A percentile compares a stretch with the other conserved stretches of the same genome.
Conservation (phyloP, 768 basidiomycete species). For the Lactifluus hygrophoroides region DNA sequence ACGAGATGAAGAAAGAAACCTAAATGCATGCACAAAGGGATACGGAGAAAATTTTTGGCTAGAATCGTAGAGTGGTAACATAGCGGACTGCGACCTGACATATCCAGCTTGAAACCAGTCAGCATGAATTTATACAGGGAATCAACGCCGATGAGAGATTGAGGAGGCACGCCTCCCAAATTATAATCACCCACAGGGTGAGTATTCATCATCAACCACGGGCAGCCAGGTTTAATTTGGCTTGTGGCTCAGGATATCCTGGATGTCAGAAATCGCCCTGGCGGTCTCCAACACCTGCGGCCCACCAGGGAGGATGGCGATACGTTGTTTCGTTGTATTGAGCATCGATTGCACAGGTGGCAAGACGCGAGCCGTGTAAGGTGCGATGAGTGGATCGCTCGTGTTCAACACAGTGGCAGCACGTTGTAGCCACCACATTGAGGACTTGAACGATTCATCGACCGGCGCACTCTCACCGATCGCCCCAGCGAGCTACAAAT, state of each 20-base stretch:
- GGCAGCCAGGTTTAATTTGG: conserved; percentile 9
- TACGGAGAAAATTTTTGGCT: background rate
- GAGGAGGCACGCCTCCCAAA: conserved; percentile 13
- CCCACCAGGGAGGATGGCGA: conserved; percentile 68
- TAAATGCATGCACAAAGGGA: background rate
- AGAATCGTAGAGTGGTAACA: background rate
- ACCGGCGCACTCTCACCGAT: conserved; percentile 68
- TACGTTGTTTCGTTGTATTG: conserved; percentile 71
- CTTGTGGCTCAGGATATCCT: conserved; percentile 55
- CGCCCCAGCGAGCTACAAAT: conserved; percentile 54
- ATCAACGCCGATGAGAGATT: conserved; percentile 12
- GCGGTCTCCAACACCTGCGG: conserved; percentile 59
- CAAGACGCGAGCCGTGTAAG: conserved; percentile 74
- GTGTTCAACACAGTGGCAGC: conserved; percentile 62
- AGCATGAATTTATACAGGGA: conserved; percentile 13
- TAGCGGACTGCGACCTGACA: conserved; percentile 17
- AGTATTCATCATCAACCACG: background rate
- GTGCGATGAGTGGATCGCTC: conserved; percentile 71
- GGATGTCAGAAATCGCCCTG: conserved; percentile 64
- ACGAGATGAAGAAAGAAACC: conserved; percentile 1
- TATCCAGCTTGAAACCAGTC: conserved; percentile 14
- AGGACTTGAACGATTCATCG: conserved; percentile 74
- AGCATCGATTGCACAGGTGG: conserved; percentile 71
- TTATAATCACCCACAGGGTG: conserved; percentile 10
- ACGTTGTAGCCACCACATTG: conserved; percentile 84